phyloP scores from a whole-genome alignment of 163 green algal genomes.

The Prototheca cutis region DNA sequence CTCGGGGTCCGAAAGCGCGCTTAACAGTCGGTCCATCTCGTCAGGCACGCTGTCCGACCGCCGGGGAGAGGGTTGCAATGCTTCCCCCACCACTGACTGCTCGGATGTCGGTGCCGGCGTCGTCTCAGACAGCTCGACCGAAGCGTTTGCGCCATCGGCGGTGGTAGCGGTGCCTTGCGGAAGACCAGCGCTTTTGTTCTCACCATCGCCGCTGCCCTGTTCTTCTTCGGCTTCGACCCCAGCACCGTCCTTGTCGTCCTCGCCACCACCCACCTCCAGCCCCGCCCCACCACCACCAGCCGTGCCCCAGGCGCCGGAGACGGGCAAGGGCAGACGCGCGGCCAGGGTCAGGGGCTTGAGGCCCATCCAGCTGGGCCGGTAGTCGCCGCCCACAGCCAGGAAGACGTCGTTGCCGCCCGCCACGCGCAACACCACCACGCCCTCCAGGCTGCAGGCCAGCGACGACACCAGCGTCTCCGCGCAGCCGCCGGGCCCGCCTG shows the following conservation, averaged over 20 bases:
- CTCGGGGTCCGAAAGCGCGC: not conserved
- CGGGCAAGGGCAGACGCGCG: not conserved
- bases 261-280: too few relatives aligned
- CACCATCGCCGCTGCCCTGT: too few relatives aligned
- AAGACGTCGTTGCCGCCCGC: conserved; percentile 50
- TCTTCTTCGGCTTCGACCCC: too few relatives aligned
- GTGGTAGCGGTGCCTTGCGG: too few relatives aligned
- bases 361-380: conserved; percentile 35
- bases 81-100: too few relatives aligned
- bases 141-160: too few relatives aligned
- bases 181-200: too few relatives aligned
- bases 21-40: not conserved
- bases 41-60: not conserved
- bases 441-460: conserved; percentile 43
- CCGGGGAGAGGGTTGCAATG: not conserved
- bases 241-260: too few relatives aligned
- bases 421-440: conserved; percentile 48
- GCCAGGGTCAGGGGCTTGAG: conserved; percentile 14
- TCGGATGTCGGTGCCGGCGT: too few relatives aligned
- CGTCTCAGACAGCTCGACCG: too few relatives aligned
- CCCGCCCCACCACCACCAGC: too few relatives aligned
- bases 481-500: conserved; percentile 21
- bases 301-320: too few relatives aligned
- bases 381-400: conserved; percentile 32
- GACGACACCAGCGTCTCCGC: conserved; percentile 8